phyloP scores from a whole-genome alignment of 371 early-diverging fungal genomes.

The Mortierella sp. region DNA sequence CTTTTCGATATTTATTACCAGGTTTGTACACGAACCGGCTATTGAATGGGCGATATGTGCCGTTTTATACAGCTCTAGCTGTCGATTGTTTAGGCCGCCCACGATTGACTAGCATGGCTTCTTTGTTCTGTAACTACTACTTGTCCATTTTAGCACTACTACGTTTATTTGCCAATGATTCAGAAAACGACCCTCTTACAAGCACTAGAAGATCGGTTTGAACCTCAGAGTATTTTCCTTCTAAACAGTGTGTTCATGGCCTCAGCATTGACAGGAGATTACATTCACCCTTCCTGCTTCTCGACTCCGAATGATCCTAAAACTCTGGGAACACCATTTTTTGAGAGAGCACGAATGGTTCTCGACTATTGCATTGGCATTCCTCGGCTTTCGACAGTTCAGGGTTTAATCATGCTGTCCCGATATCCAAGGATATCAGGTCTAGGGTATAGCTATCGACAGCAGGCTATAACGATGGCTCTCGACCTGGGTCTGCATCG shows the following conservation, averaged over 20 bases:
- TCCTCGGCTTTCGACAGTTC: constrained; percentile 45
- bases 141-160: constrained; percentile 25
- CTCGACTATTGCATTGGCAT: constrained; percentile 51
- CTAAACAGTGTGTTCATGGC: constrained; percentile 50
- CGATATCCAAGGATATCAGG: constrained; percentile 44
- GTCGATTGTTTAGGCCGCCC: too few relatives aligned
- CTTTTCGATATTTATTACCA: constrained; percentile 50
- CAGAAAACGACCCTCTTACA: constrained; percentile 41
- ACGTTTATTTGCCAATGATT: constrained; percentile 40
- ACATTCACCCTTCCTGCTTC: constrained; percentile 27
- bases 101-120: too few relatives aligned
- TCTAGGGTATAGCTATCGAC: constrained; percentile 28
- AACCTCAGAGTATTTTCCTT: constrained; percentile 43
- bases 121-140: too few relatives aligned
- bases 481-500: constrained; percentile 43
- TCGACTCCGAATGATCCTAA: constrained; percentile 28
- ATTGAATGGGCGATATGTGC: too few relatives aligned
- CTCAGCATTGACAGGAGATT: constrained; percentile 42
- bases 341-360: constrained; percentile 45
- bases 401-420: constrained; percentile 43
- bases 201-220: constrained; percentile 43
- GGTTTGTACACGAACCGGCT: constrained; percentile 11
- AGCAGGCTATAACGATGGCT: constrained; percentile 45
- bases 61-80: too few relatives aligned
- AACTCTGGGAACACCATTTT: constrained; percentile 44